Evolutionary conservation across 805 yeast genomes (phyloP).

Genomic region (Wickerhamomyces tratensis): DNA sequence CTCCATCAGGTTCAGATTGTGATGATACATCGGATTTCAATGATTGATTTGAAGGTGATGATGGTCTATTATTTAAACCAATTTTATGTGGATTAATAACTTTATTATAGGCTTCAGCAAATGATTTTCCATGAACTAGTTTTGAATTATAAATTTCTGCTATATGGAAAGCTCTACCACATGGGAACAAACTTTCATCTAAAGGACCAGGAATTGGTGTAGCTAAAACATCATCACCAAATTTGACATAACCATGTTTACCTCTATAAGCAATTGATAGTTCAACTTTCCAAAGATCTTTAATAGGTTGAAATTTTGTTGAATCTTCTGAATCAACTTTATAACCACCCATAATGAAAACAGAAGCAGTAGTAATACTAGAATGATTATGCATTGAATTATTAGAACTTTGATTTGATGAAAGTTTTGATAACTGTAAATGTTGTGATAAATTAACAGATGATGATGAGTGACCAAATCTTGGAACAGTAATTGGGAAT

Average conservation of each 20-base stretch:
- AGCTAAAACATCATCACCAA: conserved; percentile 26
- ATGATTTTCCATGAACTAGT: conserved; percentile 1
- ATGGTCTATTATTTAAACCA: background rate
- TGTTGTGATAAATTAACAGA: conserved; percentile 11
- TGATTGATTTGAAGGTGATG: background rate
- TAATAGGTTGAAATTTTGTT: conserved; percentile 22
- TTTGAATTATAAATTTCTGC: conserved; percentile 16
- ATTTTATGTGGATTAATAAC: background rate
- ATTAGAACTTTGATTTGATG: background rate
- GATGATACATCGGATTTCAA: background rate
- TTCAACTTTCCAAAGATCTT: conserved; percentile 33
- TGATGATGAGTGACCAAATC: conserved; percentile 30
- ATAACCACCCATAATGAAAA: conserved; percentile 42
- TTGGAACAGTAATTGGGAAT: conserved; percentile 23
- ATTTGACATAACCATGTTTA: conserved; percentile 24
- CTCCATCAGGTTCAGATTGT: background rate
- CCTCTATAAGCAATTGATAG: conserved; percentile 25
- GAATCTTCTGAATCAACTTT: conserved; percentile 19
- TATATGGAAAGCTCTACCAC: conserved; percentile 27
- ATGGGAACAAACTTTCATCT: conserved; percentile 15
- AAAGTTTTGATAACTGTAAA: background rate
- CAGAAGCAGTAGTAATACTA: conserved; percentile 20
- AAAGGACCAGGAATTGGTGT: conserved; percentile 17
- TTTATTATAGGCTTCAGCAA: background rate
- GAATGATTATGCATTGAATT: background rate